phyloP scores from a whole-genome alignment of 108 stramenopile species.

The Mediolabrus comicus region DNA sequence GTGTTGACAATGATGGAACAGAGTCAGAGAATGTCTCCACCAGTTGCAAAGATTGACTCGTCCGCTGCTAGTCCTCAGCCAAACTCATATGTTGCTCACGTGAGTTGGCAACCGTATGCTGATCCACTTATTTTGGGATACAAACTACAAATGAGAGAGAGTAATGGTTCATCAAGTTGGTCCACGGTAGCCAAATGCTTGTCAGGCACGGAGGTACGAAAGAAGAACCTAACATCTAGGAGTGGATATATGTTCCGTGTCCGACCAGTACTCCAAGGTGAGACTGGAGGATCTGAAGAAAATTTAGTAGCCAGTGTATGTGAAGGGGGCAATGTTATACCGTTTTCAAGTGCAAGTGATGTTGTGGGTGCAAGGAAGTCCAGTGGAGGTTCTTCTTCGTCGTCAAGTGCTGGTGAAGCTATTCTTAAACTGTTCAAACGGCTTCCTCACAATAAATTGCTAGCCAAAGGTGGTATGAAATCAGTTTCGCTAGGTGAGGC shows the following conservation, averaged over 20 bases:
- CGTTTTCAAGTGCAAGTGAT: slow-evolving; percentile 69
- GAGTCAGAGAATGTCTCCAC: slow-evolving; percentile 27
- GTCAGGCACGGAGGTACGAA: slow-evolving; percentile 59
- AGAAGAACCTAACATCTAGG: slow-evolving; percentile 70
- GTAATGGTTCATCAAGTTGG: slow-evolving; percentile 61
- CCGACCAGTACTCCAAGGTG: slow-evolving; percentile 46
- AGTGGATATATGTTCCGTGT: slow-evolving; percentile 82
- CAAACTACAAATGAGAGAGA: slow-evolving; percentile 82
- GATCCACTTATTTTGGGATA: slow-evolving; percentile 35
- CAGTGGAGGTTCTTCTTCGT: background rate
- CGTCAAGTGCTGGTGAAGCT: slow-evolving; percentile 4
- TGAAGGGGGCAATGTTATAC: slow-evolving; percentile 38
- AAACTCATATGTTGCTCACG: slow-evolving; percentile 58
- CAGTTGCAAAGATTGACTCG: slow-evolving; percentile 28
- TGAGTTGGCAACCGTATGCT: slow-evolving; percentile 8
- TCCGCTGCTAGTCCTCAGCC: slow-evolving; percentile 44
- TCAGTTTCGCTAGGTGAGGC: slow-evolving; percentile 60
- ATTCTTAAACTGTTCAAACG: slow-evolving; percentile 44
- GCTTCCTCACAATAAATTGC: slow-evolving; percentile 51
- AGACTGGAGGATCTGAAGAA: slow-evolving; percentile 29
- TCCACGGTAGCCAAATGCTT: slow-evolving; percentile 63
- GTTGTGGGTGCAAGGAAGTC: slow-evolving; percentile 38
- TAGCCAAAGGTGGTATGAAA: slow-evolving; percentile 39
- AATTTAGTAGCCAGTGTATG: slow-evolving; percentile 31
- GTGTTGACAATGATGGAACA: slow-evolving; percentile 46